Conservation (phyloP, 208 protist species). For the Trypanosoma scelopori region DNA sequence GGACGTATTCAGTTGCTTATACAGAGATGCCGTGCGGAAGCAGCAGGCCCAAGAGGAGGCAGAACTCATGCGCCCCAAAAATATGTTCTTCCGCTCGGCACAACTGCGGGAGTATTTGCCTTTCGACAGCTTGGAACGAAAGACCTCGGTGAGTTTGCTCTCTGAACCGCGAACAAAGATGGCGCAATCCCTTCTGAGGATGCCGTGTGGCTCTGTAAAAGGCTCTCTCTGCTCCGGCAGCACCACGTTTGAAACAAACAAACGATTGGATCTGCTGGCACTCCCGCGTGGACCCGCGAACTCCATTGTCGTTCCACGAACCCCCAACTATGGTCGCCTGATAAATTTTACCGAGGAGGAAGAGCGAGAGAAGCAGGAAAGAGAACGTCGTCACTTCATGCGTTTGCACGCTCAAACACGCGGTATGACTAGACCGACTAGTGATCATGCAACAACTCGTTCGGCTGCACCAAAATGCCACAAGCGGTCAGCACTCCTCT, state of each 20-base stretch:
- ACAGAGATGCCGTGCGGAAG: constrained; percentile 7
- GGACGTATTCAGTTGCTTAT: constrained; percentile 12
- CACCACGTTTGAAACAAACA: constrained; percentile 19
- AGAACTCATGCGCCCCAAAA: background rate
- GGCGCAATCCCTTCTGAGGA: background rate
- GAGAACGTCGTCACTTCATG: constrained; percentile 14
- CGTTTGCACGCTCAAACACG: background rate
- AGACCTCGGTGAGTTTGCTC: background rate
- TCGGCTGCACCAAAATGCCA: constrained; percentile 25
- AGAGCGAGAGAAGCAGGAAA: constrained; percentile 18
- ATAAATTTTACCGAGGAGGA: constrained; percentile 65
- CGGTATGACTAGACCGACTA: background rate
- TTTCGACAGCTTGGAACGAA: background rate
- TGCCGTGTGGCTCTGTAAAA: background rate
- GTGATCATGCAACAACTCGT: constrained; percentile 13
- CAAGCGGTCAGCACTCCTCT: background rate
- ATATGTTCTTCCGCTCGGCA: background rate
- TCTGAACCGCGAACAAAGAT: background rate
- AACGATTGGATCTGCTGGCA: constrained; percentile 15
- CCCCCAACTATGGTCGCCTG: constrained; percentile 66
- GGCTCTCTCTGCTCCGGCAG: background rate
- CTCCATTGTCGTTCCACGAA: background rate
- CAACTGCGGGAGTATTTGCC: background rate
- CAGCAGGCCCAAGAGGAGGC: constrained; percentile 1
- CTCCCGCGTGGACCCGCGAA: constrained; percentile 9